Evolutionary conservation across 805 yeast genomes (phyloP).

Genomic region (Lipomyces starkeyi): DNA sequence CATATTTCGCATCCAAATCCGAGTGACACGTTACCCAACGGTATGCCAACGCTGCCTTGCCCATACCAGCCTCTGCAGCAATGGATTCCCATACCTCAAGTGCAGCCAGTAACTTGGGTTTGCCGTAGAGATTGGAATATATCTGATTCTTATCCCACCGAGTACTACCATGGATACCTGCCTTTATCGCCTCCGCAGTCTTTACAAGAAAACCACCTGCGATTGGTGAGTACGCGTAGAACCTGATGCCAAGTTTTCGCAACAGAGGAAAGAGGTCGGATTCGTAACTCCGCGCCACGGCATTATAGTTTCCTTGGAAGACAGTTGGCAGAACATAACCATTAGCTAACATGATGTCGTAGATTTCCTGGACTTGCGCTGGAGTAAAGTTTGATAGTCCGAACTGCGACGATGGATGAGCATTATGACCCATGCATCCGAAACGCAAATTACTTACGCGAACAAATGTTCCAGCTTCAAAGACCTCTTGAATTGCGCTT

Average conservation of each 20-base stretch:
- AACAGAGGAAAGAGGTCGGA: conserved; percentile 39
- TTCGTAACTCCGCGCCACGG: conserved; percentile 38
- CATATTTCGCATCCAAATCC: conserved; percentile 27
- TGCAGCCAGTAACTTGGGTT: conserved; percentile 28
- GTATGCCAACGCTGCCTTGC: conserved; percentile 29
- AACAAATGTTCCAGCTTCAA: conserved; percentile 38
- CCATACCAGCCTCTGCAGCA: conserved; percentile 18
- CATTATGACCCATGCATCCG: neutral
- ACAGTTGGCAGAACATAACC: conserved; percentile 41
- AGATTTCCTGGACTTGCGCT: conserved; percentile 37
- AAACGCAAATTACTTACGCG: conserved; percentile 5
- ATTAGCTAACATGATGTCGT: conserved; percentile 33
- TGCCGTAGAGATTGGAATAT: conserved; percentile 23
- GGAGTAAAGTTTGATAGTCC: conserved; percentile 42
- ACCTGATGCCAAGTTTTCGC: conserved; percentile 36
- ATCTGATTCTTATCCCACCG: conserved; percentile 24
- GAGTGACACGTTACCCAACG: conserved; percentile 42
- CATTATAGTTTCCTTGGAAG: conserved; percentile 42
- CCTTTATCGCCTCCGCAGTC: conserved; percentile 30
- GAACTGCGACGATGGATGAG: conserved; percentile 19
- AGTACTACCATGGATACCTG: conserved; percentile 23
- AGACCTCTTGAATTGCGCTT: conserved; percentile 38
- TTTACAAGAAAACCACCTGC: conserved; percentile 34
- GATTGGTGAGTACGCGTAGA: conserved; percentile 42
- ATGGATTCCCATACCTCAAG: conserved; percentile 20